These are phyloP conservation scores for Candida maesae DNA, from an alignment of 805 yeast genomes.

Conservation along the genomic window DNA sequence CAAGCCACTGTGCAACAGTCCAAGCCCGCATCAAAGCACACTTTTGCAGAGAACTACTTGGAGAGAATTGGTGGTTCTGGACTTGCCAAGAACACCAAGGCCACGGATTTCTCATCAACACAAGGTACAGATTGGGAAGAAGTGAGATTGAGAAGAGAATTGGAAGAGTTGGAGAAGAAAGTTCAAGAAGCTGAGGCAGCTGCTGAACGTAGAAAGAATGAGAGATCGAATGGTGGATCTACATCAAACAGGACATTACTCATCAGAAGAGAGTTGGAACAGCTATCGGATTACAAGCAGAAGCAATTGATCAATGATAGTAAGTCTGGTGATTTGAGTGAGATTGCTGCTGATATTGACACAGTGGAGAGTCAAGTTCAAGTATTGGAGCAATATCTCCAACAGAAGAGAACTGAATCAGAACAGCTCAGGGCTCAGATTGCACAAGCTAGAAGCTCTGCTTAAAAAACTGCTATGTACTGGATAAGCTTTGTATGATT, in stretches of 20 bases:
- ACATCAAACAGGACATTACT: slow-evolving; percentile 26
- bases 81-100: slow-evolving; percentile 35
- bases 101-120: slow-evolving; percentile 68
- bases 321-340: slow-evolving; percentile 37
- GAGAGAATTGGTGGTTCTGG: slow-evolving; percentile 50
- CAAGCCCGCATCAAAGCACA: slow-evolving; percentile 26
- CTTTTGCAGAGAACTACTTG: slow-evolving; percentile 54
- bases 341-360: slow-evolving; percentile 58
- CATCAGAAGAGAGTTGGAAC: slow-evolving; percentile 69
- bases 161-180: slow-evolving; percentile 68
- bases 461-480: no score
- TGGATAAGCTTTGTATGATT: not conserved
- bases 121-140: slow-evolving; percentile 91
- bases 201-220: slow-evolving; percentile 35
- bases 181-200: slow-evolving; percentile 53
- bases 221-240: slow-evolving; percentile 25
- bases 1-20: slow-evolving; percentile 37
- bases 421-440: slow-evolving; percentile 42
- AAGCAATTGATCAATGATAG: slow-evolving; percentile 43
- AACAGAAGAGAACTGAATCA: slow-evolving; percentile 58
- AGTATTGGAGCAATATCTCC: slow-evolving; percentile 65
- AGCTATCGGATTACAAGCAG: slow-evolving; percentile 74
- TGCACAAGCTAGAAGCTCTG: slow-evolving; percentile 12
- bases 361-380: slow-evolving; percentile 74
- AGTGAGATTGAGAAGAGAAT: slow-evolving; percentile 74